These are phyloP conservation scores for Aspergillus carlsbadensis DNA, from an alignment of 495 filamentous ascomycete species.

Conservation along the genomic window DNA sequence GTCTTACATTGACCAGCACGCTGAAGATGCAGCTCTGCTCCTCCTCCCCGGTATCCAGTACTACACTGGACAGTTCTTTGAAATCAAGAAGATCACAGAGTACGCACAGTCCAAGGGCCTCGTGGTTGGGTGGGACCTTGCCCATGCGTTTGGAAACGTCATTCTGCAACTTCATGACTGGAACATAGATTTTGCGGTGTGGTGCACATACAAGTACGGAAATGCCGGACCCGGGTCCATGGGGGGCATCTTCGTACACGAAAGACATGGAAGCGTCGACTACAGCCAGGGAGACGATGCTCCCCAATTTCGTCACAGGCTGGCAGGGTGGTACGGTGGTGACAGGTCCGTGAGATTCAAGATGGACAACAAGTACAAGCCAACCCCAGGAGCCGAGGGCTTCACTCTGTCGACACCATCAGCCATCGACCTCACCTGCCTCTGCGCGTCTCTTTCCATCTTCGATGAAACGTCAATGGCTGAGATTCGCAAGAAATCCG, in stretches of 20 bases:
- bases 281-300: conserved; percentile 43
- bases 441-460: conserved; percentile 73
- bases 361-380: conserved; percentile 79
- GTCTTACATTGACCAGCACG: conserved; percentile 72
- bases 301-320: conserved; percentile 52
- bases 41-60: conserved; percentile 92
- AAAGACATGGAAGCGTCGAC: conserved; percentile 60
- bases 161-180: conserved; percentile 80
- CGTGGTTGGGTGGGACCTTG: conserved; percentile 88
- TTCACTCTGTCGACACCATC: conserved; percentile 63
- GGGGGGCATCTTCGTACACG: conserved; percentile 84
- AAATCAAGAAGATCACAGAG: conserved; percentile 81
- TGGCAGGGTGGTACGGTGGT: conserved; percentile 90
- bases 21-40: conserved; percentile 70
- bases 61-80: conserved; percentile 88
- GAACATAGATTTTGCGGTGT: conserved; percentile 91
- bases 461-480: conserved; percentile 73
- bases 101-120: conserved; percentile 75
- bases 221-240: conserved; percentile 88
- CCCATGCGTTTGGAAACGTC: conserved; percentile 93
- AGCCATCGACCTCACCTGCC: conserved; percentile 57
- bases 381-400: conserved; percentile 62
- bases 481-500: conserved; percentile 69
- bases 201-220: conserved; percentile 98
- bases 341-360: conserved; percentile 72